phyloP scores from a whole-genome alignment of 2,329 filamentous ascomycete genomes.

The Lachnellula willkommii region DNA sequence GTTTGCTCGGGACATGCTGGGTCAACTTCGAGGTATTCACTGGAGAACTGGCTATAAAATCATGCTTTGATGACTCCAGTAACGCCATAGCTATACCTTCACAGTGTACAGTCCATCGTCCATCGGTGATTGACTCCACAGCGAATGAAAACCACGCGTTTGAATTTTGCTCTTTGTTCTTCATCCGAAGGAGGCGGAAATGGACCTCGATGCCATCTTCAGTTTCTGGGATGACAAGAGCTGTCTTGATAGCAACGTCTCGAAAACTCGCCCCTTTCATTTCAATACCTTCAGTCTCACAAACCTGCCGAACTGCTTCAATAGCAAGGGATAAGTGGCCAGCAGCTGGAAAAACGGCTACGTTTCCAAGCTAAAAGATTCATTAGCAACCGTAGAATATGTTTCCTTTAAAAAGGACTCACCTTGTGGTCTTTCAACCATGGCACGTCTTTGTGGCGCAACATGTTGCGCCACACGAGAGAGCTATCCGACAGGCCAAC shows the following conservation, averaged over 20 bases:
- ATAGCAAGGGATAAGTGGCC: constrained; percentile 30
- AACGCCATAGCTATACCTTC: neutral
- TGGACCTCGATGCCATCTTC: neutral
- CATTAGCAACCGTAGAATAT: constrained; percentile 37
- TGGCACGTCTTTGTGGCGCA: constrained; percentile 44
- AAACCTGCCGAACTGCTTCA: constrained; percentile 13
- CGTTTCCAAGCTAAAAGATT: constrained; percentile 35
- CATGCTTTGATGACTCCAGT: too few relatives aligned
- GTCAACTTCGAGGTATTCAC: constrained; percentile 11
- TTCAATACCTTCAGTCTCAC: constrained; percentile 29
- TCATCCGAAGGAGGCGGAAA: too few relatives aligned
- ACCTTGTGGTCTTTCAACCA: constrained; percentile 49
- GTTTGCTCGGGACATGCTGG: constrained; percentile 27
- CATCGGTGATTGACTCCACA: neutral
- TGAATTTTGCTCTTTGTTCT: neutral
- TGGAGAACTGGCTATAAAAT: neutral
- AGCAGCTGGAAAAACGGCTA: constrained; percentile 44
- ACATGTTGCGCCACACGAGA: constrained; percentile 39
- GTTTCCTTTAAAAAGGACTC: constrained; percentile 32
- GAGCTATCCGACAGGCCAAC: constrained; percentile 10
- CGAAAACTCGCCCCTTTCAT: neutral
- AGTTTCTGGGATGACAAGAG: constrained; percentile 20
- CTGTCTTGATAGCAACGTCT: constrained; percentile 6
- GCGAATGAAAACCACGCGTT: neutral
- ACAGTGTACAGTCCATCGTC: constrained; percentile 6